Evolutionary conservation across 2,329 filamentous ascomycete genomes (phyloP).

Genomic region (Ophiosphaerella narmari): DNA sequence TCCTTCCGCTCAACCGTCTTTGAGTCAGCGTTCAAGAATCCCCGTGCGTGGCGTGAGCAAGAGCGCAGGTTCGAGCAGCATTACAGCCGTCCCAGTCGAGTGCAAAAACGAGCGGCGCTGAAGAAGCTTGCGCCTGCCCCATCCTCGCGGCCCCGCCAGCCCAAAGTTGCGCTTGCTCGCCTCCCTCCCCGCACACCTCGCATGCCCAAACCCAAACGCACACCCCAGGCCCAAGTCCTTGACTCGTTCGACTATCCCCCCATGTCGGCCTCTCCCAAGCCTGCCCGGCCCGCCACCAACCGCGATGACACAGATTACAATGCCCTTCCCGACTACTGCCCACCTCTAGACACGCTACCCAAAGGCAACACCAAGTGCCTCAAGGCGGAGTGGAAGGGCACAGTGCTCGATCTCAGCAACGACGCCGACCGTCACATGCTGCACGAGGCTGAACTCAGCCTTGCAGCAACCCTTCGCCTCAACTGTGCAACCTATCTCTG

Average conservation of each 20-base stretch:
- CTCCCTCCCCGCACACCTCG: slow-evolving; percentile 40
- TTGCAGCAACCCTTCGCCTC: slow-evolving; percentile 79
- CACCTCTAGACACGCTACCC: slow-evolving; percentile 68
- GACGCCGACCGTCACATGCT: slow-evolving; percentile 68
- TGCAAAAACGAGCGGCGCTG: slow-evolving; percentile 42
- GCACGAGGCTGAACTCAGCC: slow-evolving; percentile 74
- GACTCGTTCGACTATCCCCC: slow-evolving; percentile 44
- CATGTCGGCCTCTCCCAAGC: slow-evolving; percentile 40
- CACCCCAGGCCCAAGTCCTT: slow-evolving; percentile 33
- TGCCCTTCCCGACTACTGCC: slow-evolving; percentile 72
- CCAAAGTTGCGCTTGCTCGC: slow-evolving; percentile 41
- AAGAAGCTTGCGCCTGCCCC: slow-evolving; percentile 47
- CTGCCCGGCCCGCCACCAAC: slow-evolving; percentile 59
- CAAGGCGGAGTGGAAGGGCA: slow-evolving; percentile 87
- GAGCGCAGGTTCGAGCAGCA: slow-evolving; percentile 59
- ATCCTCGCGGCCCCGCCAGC: slow-evolving; percentile 34
- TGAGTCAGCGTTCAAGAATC: slow-evolving; percentile 46
- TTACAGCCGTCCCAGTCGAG: slow-evolving; percentile 50
- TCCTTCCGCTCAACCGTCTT: slow-evolving; percentile 41
- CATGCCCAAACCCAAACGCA: slow-evolving; percentile 42
- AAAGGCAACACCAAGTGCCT: slow-evolving; percentile 67
- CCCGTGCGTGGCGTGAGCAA: slow-evolving; percentile 40
- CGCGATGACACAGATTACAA: slow-evolving; percentile 83
- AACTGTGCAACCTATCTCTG: slow-evolving; percentile 88
- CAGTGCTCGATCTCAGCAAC: slow-evolving; percentile 73